phyloP scores from a whole-genome alignment of 164 flowering plant genomes.

The Piper betle region DNA sequence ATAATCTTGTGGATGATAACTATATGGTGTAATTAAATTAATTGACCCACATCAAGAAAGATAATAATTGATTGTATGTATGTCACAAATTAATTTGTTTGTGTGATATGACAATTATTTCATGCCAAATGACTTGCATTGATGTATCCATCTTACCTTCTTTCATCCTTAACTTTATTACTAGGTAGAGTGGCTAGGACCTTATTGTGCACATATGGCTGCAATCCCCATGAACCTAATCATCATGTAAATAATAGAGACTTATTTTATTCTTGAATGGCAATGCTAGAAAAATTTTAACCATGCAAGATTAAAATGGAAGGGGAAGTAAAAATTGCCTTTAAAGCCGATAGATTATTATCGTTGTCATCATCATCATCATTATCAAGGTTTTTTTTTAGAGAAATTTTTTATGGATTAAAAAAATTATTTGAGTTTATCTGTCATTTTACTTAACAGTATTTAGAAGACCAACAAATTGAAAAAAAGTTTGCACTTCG shows the following conservation, averaged over 20 bases:
- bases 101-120: background rate
- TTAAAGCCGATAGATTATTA: too few species aligned
- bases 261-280: background rate
- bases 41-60: background rate
- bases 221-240: background rate
- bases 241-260: background rate
- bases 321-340: too few species aligned
- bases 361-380: too few species aligned
- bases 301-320: too few species aligned
- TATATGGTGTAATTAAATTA: constrained; percentile 26
- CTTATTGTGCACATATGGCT: background rate
- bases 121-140: background rate
- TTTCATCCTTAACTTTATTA: background rate
- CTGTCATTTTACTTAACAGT: too few species aligned
- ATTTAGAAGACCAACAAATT: too few species aligned
- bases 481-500: too few species aligned
- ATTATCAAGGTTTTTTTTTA: too few species aligned
- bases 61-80: too few species aligned
- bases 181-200: background rate
- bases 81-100: background rate
- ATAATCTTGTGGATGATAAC: constrained; percentile 10
- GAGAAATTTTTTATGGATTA: too few species aligned
- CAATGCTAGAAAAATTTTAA: too few species aligned
- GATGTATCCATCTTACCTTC: background rate
- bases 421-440: too few species aligned